Evolutionary conservation across 2,329 filamentous ascomycete genomes (phyloP).

Genomic region (Xylariales sp.): DNA sequence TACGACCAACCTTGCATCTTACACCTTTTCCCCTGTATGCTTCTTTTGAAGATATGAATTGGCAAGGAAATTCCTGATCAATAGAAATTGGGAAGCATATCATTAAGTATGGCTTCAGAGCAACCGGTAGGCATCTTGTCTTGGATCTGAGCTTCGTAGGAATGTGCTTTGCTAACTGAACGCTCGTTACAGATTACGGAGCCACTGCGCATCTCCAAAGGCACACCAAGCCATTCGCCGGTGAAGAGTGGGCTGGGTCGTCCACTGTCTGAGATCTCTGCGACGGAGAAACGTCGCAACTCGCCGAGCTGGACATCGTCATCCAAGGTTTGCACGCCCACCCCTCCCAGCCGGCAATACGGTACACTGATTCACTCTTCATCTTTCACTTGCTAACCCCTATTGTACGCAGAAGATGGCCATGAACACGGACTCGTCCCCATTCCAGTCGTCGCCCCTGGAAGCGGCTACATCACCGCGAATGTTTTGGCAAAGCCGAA

Average conservation of each 20-base stretch:
- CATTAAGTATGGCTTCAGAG: slow-evolving; percentile 47
- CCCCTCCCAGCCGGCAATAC: slow-evolving; percentile 24
- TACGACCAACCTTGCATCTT: slow-evolving; percentile 23
- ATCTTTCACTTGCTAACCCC: slow-evolving; percentile 47
- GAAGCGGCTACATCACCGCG: slow-evolving; percentile 78
- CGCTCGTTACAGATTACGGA: slow-evolving; percentile 56
- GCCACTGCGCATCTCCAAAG: slow-evolving; percentile 83
- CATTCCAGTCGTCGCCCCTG: slow-evolving; percentile 86
- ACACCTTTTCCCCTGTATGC: slow-evolving; percentile 28
- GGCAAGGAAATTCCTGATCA: slow-evolving; percentile 38
- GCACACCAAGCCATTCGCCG: slow-evolving; percentile 68
- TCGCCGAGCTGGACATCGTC: slow-evolving; percentile 89
- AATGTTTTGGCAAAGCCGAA: slow-evolving; percentile 88
- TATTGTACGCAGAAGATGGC: slow-evolving; percentile 68
- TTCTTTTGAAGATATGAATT: slow-evolving; percentile 45
- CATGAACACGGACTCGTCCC: slow-evolving; percentile 79
- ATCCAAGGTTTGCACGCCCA: slow-evolving; percentile 69
- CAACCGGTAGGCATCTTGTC: slow-evolving; percentile 46
- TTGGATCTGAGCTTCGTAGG: slow-evolving; percentile 25
- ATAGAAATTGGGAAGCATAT: slow-evolving; percentile 39
- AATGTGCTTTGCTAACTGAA: slow-evolving; percentile 29
- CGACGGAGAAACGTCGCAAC: slow-evolving; percentile 87
- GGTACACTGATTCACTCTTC: slow-evolving; percentile 38
- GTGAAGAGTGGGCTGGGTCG: slow-evolving; percentile 73
- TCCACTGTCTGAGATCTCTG: slow-evolving; percentile 89